Evolutionary conservation across 2,329 filamentous ascomycete genomes (phyloP).

Genomic region (Sclerotinia minor): DNA sequence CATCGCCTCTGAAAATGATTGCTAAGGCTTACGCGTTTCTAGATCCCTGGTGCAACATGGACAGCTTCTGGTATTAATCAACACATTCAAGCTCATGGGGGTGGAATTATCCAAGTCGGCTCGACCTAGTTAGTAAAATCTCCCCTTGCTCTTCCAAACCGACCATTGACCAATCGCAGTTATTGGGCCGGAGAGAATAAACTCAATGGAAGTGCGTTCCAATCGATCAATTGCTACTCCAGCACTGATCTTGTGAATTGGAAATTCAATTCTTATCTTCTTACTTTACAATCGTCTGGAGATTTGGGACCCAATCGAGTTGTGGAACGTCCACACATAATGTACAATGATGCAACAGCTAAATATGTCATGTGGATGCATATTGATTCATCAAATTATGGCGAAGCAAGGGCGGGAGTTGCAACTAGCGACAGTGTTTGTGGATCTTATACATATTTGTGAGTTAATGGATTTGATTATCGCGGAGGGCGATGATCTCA

Average conservation of each 20-base stretch:
- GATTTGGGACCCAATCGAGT: slow-evolving; percentile 63
- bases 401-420: slow-evolving; percentile 64
- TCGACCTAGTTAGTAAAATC: slow-evolving; percentile 45
- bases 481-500: neutral
- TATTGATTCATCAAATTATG: slow-evolving; percentile 62
- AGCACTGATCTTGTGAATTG: slow-evolving; percentile 64
- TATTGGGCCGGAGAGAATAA: slow-evolving; percentile 68
- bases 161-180: neutral
- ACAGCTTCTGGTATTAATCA: slow-evolving; percentile 44
- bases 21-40: neutral
- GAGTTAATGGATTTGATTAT: slow-evolving; percentile 23
- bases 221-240: slow-evolving; percentile 67
- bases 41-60: slow-evolving; percentile 40
- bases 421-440: slow-evolving; percentile 60
- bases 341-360: slow-evolving; percentile 63
- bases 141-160: neutral
- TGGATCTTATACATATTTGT: slow-evolving; percentile 56
- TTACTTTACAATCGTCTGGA: slow-evolving; percentile 53
- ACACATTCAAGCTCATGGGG: slow-evolving; percentile 67
- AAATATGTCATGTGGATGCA: slow-evolving; percentile 72
- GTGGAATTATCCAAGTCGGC: slow-evolving; percentile 59
- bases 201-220: slow-evolving; percentile 59
- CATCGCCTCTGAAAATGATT: neutral
- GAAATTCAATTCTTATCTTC: slow-evolving; percentile 59
- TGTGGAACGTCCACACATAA: slow-evolving; percentile 67